phyloP scores from a whole-genome alignment of 768 basidiomycete species.

The Termitomyces sp. region DNA sequence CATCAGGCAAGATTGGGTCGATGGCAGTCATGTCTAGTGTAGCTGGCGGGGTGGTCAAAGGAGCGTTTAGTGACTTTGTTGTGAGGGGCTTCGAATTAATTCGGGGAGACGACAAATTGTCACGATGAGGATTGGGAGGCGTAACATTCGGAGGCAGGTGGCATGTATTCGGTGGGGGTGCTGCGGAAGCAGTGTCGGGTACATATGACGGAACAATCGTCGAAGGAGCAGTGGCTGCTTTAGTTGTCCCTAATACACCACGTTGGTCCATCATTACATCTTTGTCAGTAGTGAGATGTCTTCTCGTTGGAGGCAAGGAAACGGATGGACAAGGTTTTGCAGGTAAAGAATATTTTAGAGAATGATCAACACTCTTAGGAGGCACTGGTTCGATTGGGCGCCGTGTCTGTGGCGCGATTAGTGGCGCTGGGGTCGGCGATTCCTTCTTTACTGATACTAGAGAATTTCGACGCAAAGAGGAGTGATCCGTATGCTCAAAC shows the following conservation, averaged over 20 bases:
- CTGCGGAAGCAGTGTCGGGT: neutral
- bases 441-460: neutral
- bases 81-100: neutral
- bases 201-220: neutral
- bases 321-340: neutral
- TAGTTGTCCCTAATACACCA: neutral
- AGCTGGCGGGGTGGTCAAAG: neutral
- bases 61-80: neutral
- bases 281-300: neutral
- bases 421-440: neutral
- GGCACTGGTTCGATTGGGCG: neutral
- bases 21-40: neutral
- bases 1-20: neutral
- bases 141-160: neutral
- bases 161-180: neutral
- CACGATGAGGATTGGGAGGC: slow-evolving; percentile 1
- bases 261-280: neutral
- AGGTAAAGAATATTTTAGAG: neutral
- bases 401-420: neutral
- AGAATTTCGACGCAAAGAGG: neutral
- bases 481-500: neutral
- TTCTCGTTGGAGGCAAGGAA: neutral
- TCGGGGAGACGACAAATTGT: neutral
- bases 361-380: neutral
- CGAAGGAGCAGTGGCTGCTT: neutral